Evolutionary conservation across 192 early-diverging fungal genomes (phyloP), one percentile per base, ranked within the genome.

Genomic region (Haplosporangium gracile): DNA sequence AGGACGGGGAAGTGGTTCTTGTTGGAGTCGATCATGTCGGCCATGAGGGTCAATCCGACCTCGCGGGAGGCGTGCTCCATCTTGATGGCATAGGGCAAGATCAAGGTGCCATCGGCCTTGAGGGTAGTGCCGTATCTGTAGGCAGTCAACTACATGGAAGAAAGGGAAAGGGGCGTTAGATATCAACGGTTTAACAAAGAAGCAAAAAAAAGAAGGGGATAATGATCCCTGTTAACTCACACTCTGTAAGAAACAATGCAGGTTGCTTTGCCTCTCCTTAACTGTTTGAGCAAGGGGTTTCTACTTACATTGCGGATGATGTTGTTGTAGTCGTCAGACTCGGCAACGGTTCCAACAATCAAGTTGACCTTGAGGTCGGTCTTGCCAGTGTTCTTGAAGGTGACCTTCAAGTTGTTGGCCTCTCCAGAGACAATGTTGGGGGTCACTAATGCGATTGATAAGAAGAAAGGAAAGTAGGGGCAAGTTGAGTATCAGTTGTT

Each of bases 331-430:
- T 86, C 84, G 39, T 76, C 57, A 22, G 57, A 55, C 79, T 86
- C 84, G 42, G 75, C 84, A 63, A 86, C 51, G 51, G 70, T 70
- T 43, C 84, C 84, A 18, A 81, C 49, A n/a, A 86, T 81, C 53
- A 86, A 69, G 74, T 81, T 77, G 43, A 86, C 84, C 77, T 86
- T 86, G 75, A 81, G 76, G 36, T 86, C 84, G 9, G 84, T 81
- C 79, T 86, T 86, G 79, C 84, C 84, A 55, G 84, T 60, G 79
- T 86, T 86, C 39, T 72, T 75, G 79, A 86, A 86, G 72, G 78
- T 81, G 47, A 86, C 79, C 71, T 81, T 77, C 65, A 86, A 29
- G 70, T 78, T 76, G 84, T 86, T 86, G 72, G 84, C n/a, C 68
- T 86, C 84, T 55, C 84, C 84, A 68, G 75, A 81, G 75, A 86